Base-by-base conservation (phyloP, 2,329 filamentous ascomycete genomes). In the Ophiostoma tasmaniense region DNA sequence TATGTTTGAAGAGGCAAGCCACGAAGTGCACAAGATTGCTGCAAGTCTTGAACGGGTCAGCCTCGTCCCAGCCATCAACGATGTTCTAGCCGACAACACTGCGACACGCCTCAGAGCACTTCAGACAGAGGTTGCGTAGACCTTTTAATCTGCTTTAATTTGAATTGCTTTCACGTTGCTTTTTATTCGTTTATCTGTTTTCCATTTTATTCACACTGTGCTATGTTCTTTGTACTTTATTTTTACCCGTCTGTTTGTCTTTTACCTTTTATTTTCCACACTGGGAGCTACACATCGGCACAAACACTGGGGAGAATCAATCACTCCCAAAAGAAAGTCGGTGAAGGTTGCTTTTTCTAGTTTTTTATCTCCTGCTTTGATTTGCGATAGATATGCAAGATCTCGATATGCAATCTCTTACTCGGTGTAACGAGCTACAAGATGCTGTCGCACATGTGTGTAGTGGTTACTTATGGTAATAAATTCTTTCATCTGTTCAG, bases 51-150 rank as follows among this genome's bases (percentile, higher is more conserved):
- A 65, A 52, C 17, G 28, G 0, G 66, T 73, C 7, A 25, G 45
- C 7, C 30, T 73, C 1, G 71, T 69, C 1, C 64, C 65, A 0
- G 67, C 42, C 2, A 64, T 73, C 25, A 62, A 68, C 17, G 30
- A 64, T 7, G 52, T 68, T 20, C 62, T 73, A 3, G 30, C 35
- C 0, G 69, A 71, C 42, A 55, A 52, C 4, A 61, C 68, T 0
- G 67, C 17, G 2, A 45, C 66, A 4, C 62, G 67, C 1, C 64
- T 72, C 42, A 68, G 66, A 0, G 59, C 39, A 1, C 50, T 72
- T 13, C 61, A 67, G 37, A 33, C 39, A 3, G 66, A 71, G n/a
- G 45, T 68, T 5, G 37, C 17, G 6, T 67, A n/a, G 45, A 8
- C 4, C n/a, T 30, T 28, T 25, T 0, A 52, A 35, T 35, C n/a